Evolutionary conservation across 2,329 filamentous ascomycete genomes (phyloP).

Genomic region (Cylindrodendrum hubeiense): DNA sequence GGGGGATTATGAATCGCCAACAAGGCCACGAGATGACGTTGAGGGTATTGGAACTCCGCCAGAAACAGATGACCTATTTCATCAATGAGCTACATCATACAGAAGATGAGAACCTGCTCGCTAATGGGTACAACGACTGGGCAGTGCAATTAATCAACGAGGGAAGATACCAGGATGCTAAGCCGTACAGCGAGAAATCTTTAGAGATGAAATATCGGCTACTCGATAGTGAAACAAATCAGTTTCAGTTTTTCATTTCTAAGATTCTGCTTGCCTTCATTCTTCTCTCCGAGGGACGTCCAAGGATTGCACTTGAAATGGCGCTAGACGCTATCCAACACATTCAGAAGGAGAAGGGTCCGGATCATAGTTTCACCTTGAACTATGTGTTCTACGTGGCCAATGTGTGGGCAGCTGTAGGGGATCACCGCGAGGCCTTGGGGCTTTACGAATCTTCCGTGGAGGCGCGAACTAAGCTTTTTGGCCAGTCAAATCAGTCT

Average conservation of each 20-base stretch:
- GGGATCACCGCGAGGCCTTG: background rate
- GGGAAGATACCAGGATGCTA: background rate
- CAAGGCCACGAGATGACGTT: background rate
- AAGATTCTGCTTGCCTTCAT: constrained; percentile 3
- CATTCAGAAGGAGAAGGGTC: constrained; percentile 4
- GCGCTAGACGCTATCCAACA: background rate
- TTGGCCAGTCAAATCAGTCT: background rate
- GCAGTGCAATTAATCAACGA: constrained; percentile 5
- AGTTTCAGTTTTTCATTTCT: constrained; percentile 10
- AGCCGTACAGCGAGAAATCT: constrained; percentile 1
- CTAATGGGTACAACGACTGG: constrained; percentile 3
- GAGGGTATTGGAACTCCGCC: background rate
- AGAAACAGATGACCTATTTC: background rate
- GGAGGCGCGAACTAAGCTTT: background rate
- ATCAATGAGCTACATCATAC: background rate
- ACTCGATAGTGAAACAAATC: background rate
- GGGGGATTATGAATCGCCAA: background rate
- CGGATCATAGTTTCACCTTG: background rate
- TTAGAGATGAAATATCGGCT: constrained; percentile 1
- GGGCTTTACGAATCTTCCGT: background rate
- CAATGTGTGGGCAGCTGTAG: background rate
- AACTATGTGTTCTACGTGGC: background rate
- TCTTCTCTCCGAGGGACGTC: background rate
- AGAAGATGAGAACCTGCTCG: background rate
- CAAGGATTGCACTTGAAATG: background rate